These are phyloP conservation scores for Porcisia hertigi DNA, from an alignment of 208 protist species.

Conservation along the genomic window DNA sequence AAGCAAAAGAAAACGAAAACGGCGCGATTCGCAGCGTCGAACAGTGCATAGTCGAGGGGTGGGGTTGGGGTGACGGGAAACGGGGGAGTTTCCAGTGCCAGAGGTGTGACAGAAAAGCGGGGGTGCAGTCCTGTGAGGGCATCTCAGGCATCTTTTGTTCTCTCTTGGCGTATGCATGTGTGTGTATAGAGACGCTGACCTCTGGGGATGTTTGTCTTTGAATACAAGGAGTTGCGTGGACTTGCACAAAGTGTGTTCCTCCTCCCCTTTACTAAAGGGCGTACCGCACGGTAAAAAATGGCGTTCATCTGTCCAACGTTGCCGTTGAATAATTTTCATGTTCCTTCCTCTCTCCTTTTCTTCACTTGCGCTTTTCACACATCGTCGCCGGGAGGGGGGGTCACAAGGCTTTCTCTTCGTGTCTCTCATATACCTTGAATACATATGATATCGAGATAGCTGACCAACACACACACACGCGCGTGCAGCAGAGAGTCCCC, in stretches of 20 bases:
- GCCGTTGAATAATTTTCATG: not conserved
- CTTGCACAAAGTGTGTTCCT: not conserved
- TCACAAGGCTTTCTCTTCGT: conserved; percentile 7
- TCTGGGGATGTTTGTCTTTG: not conserved
- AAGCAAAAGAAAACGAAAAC: not conserved
- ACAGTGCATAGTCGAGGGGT: too few relatives aligned
- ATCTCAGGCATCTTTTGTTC: not conserved
- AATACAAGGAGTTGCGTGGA: not conserved
- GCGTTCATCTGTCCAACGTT: not conserved
- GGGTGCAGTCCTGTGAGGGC: not conserved
- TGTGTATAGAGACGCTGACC: not conserved
- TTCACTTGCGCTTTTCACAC: not conserved
- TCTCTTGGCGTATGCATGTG: not conserved
- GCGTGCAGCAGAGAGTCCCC: not conserved
- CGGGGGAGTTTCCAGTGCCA: not conserved
- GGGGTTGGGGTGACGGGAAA: too few relatives aligned
- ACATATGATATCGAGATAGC: not conserved
- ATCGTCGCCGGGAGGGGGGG: too few relatives aligned
- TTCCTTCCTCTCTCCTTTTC: not conserved
- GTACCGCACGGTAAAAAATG: not conserved
- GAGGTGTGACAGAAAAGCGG: not conserved
- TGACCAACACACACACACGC: not conserved
- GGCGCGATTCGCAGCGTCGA: not conserved
- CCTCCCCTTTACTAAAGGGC: not conserved
- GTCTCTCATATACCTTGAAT: not conserved